phyloP scores from a whole-genome alignment of 352 stramenopile genomes.

The Phytophthora parvispora region DNA sequence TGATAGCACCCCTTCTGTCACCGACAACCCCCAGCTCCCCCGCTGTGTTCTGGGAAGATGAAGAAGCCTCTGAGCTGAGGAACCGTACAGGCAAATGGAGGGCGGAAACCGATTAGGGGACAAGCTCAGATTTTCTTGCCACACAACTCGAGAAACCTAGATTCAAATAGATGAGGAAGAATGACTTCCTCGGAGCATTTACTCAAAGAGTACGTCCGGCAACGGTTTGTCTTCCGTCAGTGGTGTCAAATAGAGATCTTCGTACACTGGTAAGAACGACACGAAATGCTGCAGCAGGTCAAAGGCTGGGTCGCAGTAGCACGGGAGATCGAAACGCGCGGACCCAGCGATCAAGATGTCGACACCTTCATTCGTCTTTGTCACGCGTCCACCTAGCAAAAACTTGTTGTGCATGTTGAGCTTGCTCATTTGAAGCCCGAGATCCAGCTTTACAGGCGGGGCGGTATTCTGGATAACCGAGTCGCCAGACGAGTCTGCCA shows the following conservation, averaged over 20 bases:
- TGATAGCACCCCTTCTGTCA: constrained; percentile 73
- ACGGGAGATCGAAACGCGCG: constrained; percentile 41
- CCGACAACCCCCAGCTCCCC: constrained; percentile 25
- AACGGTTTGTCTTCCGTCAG: constrained; percentile 25
- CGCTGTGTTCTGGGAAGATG: constrained; percentile 42
- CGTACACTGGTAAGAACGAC: constrained; percentile 61
- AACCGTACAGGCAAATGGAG: constrained; percentile 53
- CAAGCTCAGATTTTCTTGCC: neutral
- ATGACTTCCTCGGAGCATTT: neutral
- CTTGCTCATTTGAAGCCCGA: constrained; percentile 43
- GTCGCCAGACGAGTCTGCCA: constrained; percentile 31
- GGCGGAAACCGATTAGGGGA: constrained; percentile 60
- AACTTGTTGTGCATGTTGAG: constrained; percentile 53
- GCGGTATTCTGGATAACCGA: constrained; percentile 20
- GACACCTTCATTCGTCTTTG: constrained; percentile 28
- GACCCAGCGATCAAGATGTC: constrained; percentile 55
- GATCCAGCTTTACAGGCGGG: constrained; percentile 27
- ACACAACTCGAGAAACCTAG: constrained; percentile 4
- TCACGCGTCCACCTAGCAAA: constrained; percentile 30
- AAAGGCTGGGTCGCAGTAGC: constrained; percentile 37
- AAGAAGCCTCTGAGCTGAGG: constrained; percentile 41
- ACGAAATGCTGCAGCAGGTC: constrained; percentile 71
- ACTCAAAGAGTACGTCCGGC: constrained; percentile 11
- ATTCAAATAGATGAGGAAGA: constrained; percentile 16
- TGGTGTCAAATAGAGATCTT: constrained; percentile 62